These are phyloP conservation scores for Russula foetens DNA, from an alignment of 768 basidiomycete genomes.

Conservation along the genomic window DNA sequence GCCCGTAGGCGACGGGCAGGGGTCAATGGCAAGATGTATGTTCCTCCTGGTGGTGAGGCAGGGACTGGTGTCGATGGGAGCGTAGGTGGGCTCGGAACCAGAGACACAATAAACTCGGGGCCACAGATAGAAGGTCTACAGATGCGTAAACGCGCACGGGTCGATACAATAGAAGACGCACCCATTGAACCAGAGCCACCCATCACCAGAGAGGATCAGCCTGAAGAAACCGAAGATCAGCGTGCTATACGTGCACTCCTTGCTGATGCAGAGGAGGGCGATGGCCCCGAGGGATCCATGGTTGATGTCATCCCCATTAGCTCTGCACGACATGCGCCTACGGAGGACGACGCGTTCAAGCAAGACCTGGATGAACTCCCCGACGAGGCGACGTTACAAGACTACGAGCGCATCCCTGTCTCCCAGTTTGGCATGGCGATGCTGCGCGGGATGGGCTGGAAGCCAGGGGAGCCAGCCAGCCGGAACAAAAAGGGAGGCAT, in stretches of 20 bases:
- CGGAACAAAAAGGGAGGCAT: conserved; percentile 44
- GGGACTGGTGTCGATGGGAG: conserved; percentile 59
- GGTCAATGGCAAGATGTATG: conserved; percentile 36
- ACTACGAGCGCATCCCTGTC: conserved; percentile 87
- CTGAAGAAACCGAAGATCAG: conserved; percentile 66
- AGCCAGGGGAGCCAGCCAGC: conserved; percentile 66
- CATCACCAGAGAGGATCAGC: conserved; percentile 23
- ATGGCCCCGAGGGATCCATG: conserved; percentile 27
- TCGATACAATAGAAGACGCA: conserved; percentile 22
- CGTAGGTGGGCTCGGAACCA: conserved; percentile 68
- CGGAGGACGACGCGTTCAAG: conserved; percentile 77
- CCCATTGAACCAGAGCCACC: conserved; percentile 27
- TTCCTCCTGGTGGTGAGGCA: conserved; percentile 55
- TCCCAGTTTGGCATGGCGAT: conserved; percentile 91
- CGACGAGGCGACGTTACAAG: conserved; percentile 65
- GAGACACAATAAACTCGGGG: conserved; percentile 70
- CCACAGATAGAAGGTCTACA: conserved; percentile 65
- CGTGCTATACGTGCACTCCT: conserved; percentile 74
- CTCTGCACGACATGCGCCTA: conserved; percentile 32
- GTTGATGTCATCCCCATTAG: conserved; percentile 55
- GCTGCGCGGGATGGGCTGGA: conserved; percentile 96
- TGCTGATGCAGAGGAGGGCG: conserved; percentile 39
- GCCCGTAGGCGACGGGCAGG: conserved; percentile 56
- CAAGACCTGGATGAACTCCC: conserved; percentile 81
- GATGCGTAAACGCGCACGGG: conserved; percentile 30